Base-by-base conservation (phyloP, 2,329 filamentous ascomycete genomes). In the Fusarium sp. region DNA sequence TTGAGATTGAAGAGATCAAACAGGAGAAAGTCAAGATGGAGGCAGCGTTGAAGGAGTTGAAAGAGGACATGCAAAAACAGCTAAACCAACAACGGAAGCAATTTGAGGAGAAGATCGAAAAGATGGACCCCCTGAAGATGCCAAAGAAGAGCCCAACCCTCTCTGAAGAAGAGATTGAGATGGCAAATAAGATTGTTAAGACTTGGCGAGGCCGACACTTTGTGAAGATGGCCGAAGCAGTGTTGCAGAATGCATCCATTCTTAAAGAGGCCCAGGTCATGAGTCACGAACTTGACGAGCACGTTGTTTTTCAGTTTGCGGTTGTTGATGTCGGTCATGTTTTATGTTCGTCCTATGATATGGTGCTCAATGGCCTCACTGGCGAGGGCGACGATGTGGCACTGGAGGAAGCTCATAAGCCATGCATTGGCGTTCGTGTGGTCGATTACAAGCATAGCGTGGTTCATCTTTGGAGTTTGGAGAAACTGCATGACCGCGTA, bases 251-350 rank as follows among this genome's bases (percentile, higher is more conserved):
- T 79, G 95, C 95, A 5, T 90, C 93, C 11, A 89, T 91, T 32
- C 82, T 99, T 64, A 99, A 99, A 80, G 96, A 99, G 81, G 96
- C 96, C 3, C 96, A 99, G 78, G 91, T 99, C 67, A 96, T 99
- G 93, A 97, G 95, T 83, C 95, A 97, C 75, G 93, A 97, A 76
- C 92, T 99, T 84, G 93, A 96, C 74, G 96, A 98, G 80, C 90
- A 90, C 71, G 93, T 98, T 12, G 91, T 95, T 23, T 98, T 99
- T 79, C 96, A 99, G 80, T 99, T 98, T 79, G 92, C 93, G 15
- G 91, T 98, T 60, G 90, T 98, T 35, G 95, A 98, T 76, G 85
- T 92, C 69, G 96, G 96, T 3, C 95, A 99, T 77, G 91, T 90
- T 26, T 88, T 97, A 73, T 95, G 92, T 74, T 99, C 96, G 6